Conservation (phyloP, 345 rosid genomes). For the Eucalyptus sp. region DNA sequence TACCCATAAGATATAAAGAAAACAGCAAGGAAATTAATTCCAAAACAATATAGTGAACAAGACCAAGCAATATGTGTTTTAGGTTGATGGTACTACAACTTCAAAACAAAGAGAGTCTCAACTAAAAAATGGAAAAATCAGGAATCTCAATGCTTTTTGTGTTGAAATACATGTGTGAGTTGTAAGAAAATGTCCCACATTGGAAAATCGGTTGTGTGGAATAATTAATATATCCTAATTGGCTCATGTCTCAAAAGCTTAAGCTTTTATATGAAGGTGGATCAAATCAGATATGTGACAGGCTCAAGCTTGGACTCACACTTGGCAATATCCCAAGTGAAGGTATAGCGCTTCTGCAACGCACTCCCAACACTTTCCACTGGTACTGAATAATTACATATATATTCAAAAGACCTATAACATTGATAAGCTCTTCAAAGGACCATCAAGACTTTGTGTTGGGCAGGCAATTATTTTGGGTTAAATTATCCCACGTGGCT, state of each 20-base stretch:
- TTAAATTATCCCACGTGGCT: neutral
- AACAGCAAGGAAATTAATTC: neutral
- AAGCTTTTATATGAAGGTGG: neutral
- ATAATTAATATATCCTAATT: neutral
- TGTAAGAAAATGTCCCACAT: neutral
- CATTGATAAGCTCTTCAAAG: neutral
- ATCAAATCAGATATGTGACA: neutral
- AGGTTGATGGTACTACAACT: neutral
- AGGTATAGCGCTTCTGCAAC: neutral
- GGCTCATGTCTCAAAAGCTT: neutral
- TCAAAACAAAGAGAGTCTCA: neutral
- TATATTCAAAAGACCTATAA: neutral
- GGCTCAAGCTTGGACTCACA: neutral
- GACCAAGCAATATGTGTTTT: neutral
- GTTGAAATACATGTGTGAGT: neutral
- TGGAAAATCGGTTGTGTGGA: neutral
- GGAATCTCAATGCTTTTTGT: neutral
- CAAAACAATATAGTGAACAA: neutral
- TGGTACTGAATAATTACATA: neutral
- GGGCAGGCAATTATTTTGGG: neutral
- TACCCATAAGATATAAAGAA: neutral
- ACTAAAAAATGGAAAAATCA: neutral
- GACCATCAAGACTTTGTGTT: neutral
- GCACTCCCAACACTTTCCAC: neutral
- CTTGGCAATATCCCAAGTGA: neutral